Evolutionary conservation across 2,329 filamentous ascomycete species (phyloP), one percentile per base, ranked within the genome.

Genomic region (Knufia fluminis): DNA sequence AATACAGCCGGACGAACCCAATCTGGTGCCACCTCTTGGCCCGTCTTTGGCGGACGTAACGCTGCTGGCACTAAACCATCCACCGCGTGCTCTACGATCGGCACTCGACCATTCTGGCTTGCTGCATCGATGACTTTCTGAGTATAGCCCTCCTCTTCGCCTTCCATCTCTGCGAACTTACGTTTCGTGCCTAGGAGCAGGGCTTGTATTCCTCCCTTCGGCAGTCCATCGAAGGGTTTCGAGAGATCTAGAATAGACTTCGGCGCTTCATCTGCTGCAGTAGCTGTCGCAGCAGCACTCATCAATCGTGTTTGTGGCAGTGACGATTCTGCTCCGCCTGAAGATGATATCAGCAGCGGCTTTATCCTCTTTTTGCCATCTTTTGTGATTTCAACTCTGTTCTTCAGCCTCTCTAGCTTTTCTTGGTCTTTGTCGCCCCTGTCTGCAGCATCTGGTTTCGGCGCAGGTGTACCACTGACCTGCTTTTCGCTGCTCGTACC

Each of bases 281-380:
- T 46, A 20, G 53, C 47, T 50, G 77, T 79, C 8, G 80, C 77
- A 8, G 80, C 81, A 10, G 87, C 80, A 31, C 88, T 87, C 54
- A 96, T 84, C 4, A 97, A 73, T 60, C 94, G 86, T 19, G 89
- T 85, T 61, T 94, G 87, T 1, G 91, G 91, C 10, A 96, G 71
- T 14, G 90, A 94, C 0, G 90, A 94, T 61, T 90, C 83, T 9
- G 86, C 87, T 1, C 84, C 86, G 2, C 86, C 88, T 7, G 90
- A 91, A 0, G 88, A 89, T 0, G 91, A 94, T 4, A 98, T 87
- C 10, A 98, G 75, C 55, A 98, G 74, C 1, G 92, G 92, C 3
- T 89, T 86, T 49, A 98, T 91, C 48, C 92, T 80, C 70, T 98
- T 98, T 70, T 92, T 97, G 24, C 92, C 92, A 57, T 98, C 91